phyloP scores from a whole-genome alignment of 768 basidiomycete genomes.

The Candolleomyces eurysporus region DNA sequence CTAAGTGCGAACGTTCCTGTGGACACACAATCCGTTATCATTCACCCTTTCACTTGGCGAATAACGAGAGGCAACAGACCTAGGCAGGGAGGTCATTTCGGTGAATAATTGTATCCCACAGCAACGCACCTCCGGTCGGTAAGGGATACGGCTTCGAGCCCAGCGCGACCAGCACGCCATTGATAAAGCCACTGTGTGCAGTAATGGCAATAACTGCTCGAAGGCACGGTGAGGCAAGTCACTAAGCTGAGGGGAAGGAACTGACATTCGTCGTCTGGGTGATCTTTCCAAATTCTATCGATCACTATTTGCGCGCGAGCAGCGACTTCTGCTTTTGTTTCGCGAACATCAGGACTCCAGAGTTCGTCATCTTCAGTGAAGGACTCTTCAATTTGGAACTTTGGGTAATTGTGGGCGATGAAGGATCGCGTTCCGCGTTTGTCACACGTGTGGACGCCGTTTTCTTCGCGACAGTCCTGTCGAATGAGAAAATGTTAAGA shows the following conservation, averaged over 20 bases:
- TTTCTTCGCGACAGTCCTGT: slow-evolving; percentile 66
- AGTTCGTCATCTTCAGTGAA: slow-evolving; percentile 63
- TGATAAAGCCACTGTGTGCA: slow-evolving; percentile 17
- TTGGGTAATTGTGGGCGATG: slow-evolving; percentile 48
- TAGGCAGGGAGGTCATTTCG: background rate
- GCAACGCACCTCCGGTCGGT: slow-evolving; percentile 14
- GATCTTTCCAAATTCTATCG: slow-evolving; percentile 51
- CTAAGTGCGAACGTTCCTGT: no score
- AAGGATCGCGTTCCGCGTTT: slow-evolving; percentile 39
- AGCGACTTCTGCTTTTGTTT: slow-evolving; percentile 45
- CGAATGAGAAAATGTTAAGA: background rate
- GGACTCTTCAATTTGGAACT: slow-evolving; percentile 51
- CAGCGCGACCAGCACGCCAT: slow-evolving; percentile 14
- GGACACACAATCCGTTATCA: no score
- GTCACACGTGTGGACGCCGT: slow-evolving; percentile 72
- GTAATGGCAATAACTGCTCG: slow-evolving; percentile 13
- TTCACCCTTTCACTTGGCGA: background rate
- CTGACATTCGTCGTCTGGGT: slow-evolving; percentile 46
- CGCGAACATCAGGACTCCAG: slow-evolving; percentile 56
- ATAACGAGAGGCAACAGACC: slow-evolving; percentile 1
- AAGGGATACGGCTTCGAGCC: slow-evolving; percentile 9
- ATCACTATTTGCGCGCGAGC: slow-evolving; percentile 49
- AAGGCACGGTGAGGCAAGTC: background rate
- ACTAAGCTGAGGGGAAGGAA: slow-evolving; percentile 3
- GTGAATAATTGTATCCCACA: background rate